phyloP scores from a whole-genome alignment of 2,329 filamentous ascomycete species.

The Endocalyx cinctus region DNA sequence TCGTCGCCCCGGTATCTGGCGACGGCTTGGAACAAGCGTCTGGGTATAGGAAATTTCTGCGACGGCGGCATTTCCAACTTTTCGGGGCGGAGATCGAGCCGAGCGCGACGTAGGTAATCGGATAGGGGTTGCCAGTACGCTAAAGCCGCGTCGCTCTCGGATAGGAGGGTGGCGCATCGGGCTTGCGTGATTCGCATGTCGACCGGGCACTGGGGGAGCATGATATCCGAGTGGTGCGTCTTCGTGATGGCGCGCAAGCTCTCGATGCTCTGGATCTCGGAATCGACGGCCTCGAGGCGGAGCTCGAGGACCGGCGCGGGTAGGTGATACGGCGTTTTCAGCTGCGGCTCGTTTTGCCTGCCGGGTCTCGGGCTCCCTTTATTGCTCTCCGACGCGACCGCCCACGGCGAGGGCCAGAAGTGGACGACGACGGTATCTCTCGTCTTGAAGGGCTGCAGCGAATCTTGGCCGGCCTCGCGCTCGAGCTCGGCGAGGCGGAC shows the following conservation, averaged over 20 bases:
- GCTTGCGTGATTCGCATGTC: constrained; percentile 44
- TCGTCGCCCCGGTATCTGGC: not conserved
- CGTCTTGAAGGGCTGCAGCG: constrained; percentile 17
- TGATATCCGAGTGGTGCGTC: constrained; percentile 35
- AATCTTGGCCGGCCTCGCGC: no score
- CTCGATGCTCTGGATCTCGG: constrained; percentile 25
- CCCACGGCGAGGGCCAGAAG: constrained; percentile 35
- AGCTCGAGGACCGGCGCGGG: constrained; percentile 33
- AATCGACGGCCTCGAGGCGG: constrained; percentile 28
- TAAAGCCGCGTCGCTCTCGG: constrained; percentile 16
- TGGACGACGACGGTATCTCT: constrained; percentile 39
- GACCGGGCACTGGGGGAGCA: constrained; percentile 41
- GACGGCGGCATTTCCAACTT: constrained; percentile 33
- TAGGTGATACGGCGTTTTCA: not conserved
- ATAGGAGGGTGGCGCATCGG: constrained; percentile 26
- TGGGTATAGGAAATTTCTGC: constrained; percentile 27
- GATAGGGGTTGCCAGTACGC: constrained; percentile 29
- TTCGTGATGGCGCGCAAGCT: constrained; percentile 35
- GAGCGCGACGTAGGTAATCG: constrained; percentile 39
- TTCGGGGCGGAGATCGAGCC: constrained; percentile 40
- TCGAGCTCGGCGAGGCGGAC: constrained; percentile 34
- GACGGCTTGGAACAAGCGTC: constrained; percentile 18
- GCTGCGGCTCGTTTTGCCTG: not conserved
- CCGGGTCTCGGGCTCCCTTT: constrained; percentile 1
- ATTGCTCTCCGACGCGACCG: constrained; percentile 5